phyloP scores from a whole-genome alignment of 192 early-diverging fungal genomes.

The Phlyctochytrium bullatum region DNA sequence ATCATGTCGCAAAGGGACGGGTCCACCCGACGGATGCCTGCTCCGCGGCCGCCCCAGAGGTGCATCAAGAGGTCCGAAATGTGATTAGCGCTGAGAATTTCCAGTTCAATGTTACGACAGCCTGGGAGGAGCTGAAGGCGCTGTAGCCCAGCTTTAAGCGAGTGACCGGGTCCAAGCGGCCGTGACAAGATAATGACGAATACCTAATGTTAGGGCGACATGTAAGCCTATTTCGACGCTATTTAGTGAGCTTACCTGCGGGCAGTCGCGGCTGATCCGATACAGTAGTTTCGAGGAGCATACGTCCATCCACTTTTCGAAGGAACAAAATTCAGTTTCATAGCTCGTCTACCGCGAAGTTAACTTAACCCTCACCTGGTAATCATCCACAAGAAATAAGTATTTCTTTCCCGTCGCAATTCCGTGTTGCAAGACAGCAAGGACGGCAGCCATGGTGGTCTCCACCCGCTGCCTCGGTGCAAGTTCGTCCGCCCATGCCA shows the following conservation, averaged over 20 bases:
- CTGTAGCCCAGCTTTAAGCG: neutral
- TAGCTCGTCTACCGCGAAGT: no score
- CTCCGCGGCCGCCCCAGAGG: constrained; percentile 3
- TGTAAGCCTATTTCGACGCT: no score
- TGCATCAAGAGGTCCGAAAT: neutral
- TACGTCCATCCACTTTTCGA: constrained; percentile 7
- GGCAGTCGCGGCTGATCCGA: neutral
- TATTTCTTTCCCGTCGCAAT: neutral
- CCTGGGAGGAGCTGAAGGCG: neutral
- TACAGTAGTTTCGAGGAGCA: neutral
- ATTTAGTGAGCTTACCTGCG: neutral
- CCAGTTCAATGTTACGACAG: neutral
- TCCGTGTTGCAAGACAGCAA: neutral
- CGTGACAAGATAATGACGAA: no score
- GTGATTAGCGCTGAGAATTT: neutral
- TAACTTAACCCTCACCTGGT: no score
- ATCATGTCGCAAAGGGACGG: neutral
- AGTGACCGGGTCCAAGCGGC: no score
- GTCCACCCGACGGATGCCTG: neutral
- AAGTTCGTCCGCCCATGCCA: neutral
- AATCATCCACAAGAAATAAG: neutral
- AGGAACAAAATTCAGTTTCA: no score
- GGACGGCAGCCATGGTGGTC: neutral
- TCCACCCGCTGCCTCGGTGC: neutral
- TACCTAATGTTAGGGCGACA: no score